Base-by-base conservation (phyloP, 805 yeast genomes). In the Kuraishia cidri region DNA sequence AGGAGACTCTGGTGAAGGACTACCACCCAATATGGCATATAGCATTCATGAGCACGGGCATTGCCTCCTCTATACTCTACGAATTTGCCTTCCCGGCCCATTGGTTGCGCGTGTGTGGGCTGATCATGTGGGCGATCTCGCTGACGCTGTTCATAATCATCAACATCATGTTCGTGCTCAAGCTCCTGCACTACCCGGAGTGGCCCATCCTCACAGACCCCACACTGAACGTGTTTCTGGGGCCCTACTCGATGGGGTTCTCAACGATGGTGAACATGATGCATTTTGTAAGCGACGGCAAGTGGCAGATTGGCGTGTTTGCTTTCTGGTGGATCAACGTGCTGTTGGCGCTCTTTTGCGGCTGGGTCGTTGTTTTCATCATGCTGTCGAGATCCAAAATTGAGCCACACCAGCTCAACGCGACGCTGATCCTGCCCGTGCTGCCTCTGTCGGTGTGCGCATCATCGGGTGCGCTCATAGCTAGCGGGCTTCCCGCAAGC, bases 11-110 rank as follows among this genome's bases (percentile, higher is more conserved):
- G n/a, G n/a, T n/a, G n/a, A n/a, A n/a, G n/a, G 38, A 43, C 15
- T 64, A 65, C 40, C 58, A 60, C 24, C 82, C 85, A 1, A 62
- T 64, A 6, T 78, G 77, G 66, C 85, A 78, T 55, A 79, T 81
- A 17, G 63, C 75, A 31, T 70, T 77, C n/a, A 87, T 87, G 95
- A 95, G 94, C 2, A 69, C 79, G 3, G 95, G 95, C 2, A 82
- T 86, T 25, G 60, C 84, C 1, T 60, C 83, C 4, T 50, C 70
- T 24, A 58, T 84, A 4, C 60, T 87, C 24, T 69, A 73, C 50
- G 51, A 61, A 22, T 86, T 79, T 50, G 86, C 95, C 0, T 50
- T 46, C 24, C 43, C 44, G 18, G 35, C 45, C 21, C 37, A 36
- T 10, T 42, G 41, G 25, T 42, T 48, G 6, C 28, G 47, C 20